phyloP scores from a whole-genome alignment of 139 green algal genomes.

The Closterium sp. region DNA sequence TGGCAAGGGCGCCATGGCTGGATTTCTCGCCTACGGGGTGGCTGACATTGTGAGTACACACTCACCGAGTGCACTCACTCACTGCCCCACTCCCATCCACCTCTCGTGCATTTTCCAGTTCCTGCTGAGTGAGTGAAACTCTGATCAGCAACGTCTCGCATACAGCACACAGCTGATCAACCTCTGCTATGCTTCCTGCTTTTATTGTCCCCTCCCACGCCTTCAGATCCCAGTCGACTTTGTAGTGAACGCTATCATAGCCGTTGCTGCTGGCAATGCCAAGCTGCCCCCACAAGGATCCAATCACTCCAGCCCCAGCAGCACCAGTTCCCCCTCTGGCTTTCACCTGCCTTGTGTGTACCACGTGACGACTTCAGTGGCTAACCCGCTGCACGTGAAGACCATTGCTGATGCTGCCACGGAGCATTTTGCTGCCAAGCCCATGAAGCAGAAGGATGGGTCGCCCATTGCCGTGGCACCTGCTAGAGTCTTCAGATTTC shows the following conservation, averaged over 20 bases:
- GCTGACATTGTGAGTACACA: not conserved
- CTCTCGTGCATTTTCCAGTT: not conserved
- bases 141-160: no score
- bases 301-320: not conserved
- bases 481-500: constrained; percentile 27
- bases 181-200: not conserved
- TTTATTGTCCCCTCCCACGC: not conserved
- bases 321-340: not conserved
- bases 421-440: constrained; percentile 30
- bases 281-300: not conserved
- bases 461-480: not conserved
- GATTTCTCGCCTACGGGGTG: constrained; percentile 34
- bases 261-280: constrained; percentile 19
- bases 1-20: constrained; percentile 50
- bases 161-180: no score
- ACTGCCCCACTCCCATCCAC: not conserved
- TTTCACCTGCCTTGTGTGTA: constrained; percentile 19
- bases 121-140: no score
- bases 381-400: constrained; percentile 33
- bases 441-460: constrained; percentile 38
- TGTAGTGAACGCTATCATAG: constrained; percentile 52
- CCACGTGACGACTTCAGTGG: constrained; percentile 47
- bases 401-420: not conserved
- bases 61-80: not conserved
- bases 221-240: constrained; percentile 46